Evolutionary conservation across 1,284 basidiomycete species (phyloP), one percentile per base, ranked within the genome.

Genomic region (Psilocybe mexicana): DNA sequence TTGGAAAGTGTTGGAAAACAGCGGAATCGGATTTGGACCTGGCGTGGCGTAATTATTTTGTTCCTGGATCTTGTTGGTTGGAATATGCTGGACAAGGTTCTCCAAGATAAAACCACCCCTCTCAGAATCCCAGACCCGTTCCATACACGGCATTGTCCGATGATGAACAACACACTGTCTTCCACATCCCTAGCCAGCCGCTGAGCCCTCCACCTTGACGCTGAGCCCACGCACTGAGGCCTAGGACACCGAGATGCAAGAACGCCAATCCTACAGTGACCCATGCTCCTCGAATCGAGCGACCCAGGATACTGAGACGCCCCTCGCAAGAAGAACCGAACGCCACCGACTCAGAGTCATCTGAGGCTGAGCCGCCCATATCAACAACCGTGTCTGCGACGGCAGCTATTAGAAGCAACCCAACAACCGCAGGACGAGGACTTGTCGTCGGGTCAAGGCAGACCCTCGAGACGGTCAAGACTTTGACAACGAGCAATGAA

Each of bases 201-300:
- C 26, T 23, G 24, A 42, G 35, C 36, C 5, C n/a, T 24, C 24
- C 38, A n/a, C 44, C 38, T 18, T 38, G 14, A 4, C 28, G 23
- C 26, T 42, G 44, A 24, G 36, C 24, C 36, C 23, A 52, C 24
- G 47, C 26, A 54, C 47, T 55, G 36, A 61, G 12, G 1, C 52
- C 54, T 38, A 71, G 44, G n/a, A 67, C 54, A 23, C 55, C 52
- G 24, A 66, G 49, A 66, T 71, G 70, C 28, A 69, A 60, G 14
- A 63, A 36, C 1, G 64, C 62, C 53, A 70, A 53, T 7, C 64
- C 65, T 12, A 65, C 42, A 24, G 66, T 66, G 11, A 65, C 42
- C 43, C 64, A 50, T 51, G 58, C 35, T 33, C 64, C 57, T 52
- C 56, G 50, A 59, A 60, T 35, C 18, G 61, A 55, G 28, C 53